These are phyloP conservation scores for Diospyros kaki DNA, from an alignment of 148 eudicot species.

Conservation along the genomic window DNA sequence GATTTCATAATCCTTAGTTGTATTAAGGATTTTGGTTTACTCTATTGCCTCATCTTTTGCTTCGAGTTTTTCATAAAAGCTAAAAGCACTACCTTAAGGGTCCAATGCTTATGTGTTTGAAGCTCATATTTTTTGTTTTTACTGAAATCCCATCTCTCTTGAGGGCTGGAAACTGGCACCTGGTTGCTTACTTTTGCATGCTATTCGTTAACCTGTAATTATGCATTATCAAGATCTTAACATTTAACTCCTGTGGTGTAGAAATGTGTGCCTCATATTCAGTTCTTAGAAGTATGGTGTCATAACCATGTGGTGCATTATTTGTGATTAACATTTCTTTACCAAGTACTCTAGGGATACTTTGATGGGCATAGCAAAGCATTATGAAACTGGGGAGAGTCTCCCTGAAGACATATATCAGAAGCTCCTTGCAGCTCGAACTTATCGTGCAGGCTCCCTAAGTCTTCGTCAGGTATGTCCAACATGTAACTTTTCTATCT, in stretches of 20 bases:
- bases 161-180: neutral
- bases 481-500: neutral
- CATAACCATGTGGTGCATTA: neutral
- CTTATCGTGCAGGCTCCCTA: constrained; percentile 82
- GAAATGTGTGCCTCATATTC: constrained; percentile 2
- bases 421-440: constrained; percentile 91
- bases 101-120: neutral
- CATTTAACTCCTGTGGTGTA: neutral
- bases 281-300: neutral
- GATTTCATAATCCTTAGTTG: neutral
- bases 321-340: neutral
- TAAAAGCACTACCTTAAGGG: neutral
- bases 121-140: neutral
- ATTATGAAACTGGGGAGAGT: constrained; percentile 81
- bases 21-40: neutral
- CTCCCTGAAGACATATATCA: constrained; percentile 86
- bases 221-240: neutral
- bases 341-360: constrained; percentile 63
- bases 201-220: neutral
- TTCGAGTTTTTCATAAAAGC: neutral
- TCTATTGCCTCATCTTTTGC: neutral
- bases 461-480: constrained; percentile 79
- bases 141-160: neutral
- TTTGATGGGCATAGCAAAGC: constrained; percentile 89
- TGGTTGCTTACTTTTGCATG: neutral